Base-by-base conservation (phyloP, 164 flowering plant genomes). In the Piper longum region DNA sequence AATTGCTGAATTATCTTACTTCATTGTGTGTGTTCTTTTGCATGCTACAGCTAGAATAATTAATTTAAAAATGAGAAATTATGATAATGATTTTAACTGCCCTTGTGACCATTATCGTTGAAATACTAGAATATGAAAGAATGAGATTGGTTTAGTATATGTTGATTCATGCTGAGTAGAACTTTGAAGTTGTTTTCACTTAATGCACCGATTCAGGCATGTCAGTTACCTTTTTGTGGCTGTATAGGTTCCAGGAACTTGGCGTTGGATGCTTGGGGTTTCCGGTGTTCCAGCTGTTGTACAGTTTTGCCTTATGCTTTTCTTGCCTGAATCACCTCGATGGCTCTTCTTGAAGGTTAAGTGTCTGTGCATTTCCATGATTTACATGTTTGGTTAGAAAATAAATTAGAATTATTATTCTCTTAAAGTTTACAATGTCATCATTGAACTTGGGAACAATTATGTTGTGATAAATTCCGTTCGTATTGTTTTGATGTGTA, bases 221-320 rank as follows among this genome's bases (percentile, higher is more conserved):
- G 48, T 40, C 18, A 56, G 11, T 59, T 7, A 6, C 7, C 40
- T 41, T 12, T 62, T 63, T 16, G 16, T 64, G 68, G 44, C 68
- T 66, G 60, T 57, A 43, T 80, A 93, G 98, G 92, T 88, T 43
- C 90, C 86, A 2, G 98, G 98, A 60, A 93, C 98, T 60, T 93
- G 98, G 98, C 78, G 98, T 44, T 93, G 98, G 98, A 93, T 93
- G 98, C 95, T 93, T 60, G 98, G 98, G 64, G 91, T 83, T 71
- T 67, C 98, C 36, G 88, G 67, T 64, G 80, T 90, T 56, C 98
- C 98, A n/a, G 97, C 97, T 64, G 66, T 90, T 40, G 52, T 88
- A 44, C 98, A 93, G 73, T 90, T 93, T 70, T 62, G 66, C 67
- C 72, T 86, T 42, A 90, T 90, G 98, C 74, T 93, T 5, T 79